Base-by-base conservation (phyloP, 1,284 basidiomycete genomes). In the Malassezia cuniculi region DNA sequence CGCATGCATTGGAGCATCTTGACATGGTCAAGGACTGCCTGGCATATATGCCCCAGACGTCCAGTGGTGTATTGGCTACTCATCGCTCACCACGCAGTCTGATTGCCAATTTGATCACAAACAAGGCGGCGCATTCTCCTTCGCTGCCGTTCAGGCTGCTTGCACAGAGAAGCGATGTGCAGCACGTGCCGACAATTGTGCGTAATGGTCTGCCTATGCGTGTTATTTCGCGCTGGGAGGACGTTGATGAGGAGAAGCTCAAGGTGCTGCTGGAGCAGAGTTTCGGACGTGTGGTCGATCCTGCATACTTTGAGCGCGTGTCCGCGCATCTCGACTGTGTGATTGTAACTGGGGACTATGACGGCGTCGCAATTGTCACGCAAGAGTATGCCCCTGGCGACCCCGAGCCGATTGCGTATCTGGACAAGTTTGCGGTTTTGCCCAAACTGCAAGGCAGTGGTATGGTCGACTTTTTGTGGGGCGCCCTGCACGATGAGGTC, bases 391-490 rank as follows among this genome's bases (percentile, higher is more conserved):
- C 54, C 19, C 48, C 56, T 1, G 52, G 51, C 27, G 55, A 63
- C 16, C 49, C 39, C 3, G 45, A 54, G 17, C 57, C 70, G 0
- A 82, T 97, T 47, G 80, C 84, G 11, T 99, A 99, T 69, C 76
- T 99, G 36, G 93, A 99, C 75, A 99, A 99, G 70, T 99, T 99
- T 68, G 90, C 89, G 11, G 87, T 99, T 27, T 73, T 90, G 30
- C 93, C 93, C 1, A 79, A 74, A 44, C 78, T 95, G 67, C 93
- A 97, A 69, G 93, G 93, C 12, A 89, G 94, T 61, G 93, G 93
- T 15, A 95, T 90, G 0, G 93, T 97, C 40, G 93, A 99, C 71
- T 99, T 99, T 71, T 72, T 99, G 30, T 99, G 93, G 90, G 89
- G 94, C 32, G 90, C 89, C 18, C 72, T 99, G 38, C 85, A 95